Evolutionary conservation across 139 green algal species (phyloP), one percentile per base, ranked within the genome.

Genomic region (Zygnema cylindricum): DNA sequence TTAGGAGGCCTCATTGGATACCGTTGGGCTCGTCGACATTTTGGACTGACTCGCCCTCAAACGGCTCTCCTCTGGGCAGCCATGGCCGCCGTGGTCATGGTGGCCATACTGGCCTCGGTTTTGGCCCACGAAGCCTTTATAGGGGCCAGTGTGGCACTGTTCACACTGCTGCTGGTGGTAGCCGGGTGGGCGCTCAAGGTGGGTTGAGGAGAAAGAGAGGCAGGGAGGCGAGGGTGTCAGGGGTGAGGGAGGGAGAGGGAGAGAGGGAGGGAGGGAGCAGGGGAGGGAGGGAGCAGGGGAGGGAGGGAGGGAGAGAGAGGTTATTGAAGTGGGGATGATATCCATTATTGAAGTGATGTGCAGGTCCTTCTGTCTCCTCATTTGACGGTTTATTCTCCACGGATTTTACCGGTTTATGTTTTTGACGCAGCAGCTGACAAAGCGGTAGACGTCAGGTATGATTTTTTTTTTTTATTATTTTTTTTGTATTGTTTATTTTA

Each of bases 401-500:
- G 71, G 3, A 16, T 79, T 57, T 16, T 79, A 25, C 71, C 71
- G 7, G 71, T 79, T 57, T 79, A 25, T 79, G 71, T 79, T 11
- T 79, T 25, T 49, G 40, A 79, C 11, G 7, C 7, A 57, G 71
- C 11, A 57, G 71, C 71, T 49, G 71, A 79, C 71, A 79, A 79
- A 79, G 71, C 41, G 71, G 71, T 79, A 16, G 71, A 79, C 11
- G 71, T 79, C 16, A 79, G 71, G 71, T 79, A 79, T 25, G 71
- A 3, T 57, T 3, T 16, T 57, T 7, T 16, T 49, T 43, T 79
- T 79, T 43, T 79, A 16, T 3, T 49, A 11, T 79, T 16, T 79
- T 11, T 79, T 16, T 49, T 16, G 7, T 79, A 25, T 49, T 16
- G 7, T 11, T 3, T 57, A 73, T 30, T 73, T 73, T 30, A 39